A percentile compares a stretch with the other conserved stretches of the same genome.
Evolutionary conservation across 1,284 basidiomycete species (phyloP).

Genomic region (Tilletiopsis washingtonensis): DNA sequence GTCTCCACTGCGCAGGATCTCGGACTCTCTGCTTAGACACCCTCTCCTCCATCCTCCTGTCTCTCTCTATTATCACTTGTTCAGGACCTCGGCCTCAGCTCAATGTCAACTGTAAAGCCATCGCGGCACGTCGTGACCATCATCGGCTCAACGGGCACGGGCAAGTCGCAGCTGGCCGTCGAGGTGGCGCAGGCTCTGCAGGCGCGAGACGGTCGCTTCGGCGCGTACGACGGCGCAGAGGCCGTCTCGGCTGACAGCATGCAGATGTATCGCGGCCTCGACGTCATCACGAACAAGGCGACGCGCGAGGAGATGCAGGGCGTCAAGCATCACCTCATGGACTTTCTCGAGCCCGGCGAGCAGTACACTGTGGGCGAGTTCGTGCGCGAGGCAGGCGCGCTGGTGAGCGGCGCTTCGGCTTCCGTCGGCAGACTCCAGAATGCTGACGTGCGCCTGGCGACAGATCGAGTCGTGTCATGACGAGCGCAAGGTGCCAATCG

Average conservation of each 20-base stretch:
- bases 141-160: slow-evolving; percentile 83
- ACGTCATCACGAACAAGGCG: slow-evolving; percentile 93
- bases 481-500: slow-evolving; percentile 65
- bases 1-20: slow-evolving; percentile 7
- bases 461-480: too few species aligned
- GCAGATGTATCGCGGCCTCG: slow-evolving; percentile 92
- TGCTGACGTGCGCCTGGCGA: slow-evolving; percentile 60
- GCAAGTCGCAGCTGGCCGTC: slow-evolving; percentile 87
- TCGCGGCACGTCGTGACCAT: not conserved
- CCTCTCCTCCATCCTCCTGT: not conserved
- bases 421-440: slow-evolving; percentile 54
- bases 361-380: slow-evolving; percentile 61
- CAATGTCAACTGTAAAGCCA: too few species aligned
- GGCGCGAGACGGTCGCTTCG: not conserved
- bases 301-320: slow-evolving; percentile 67
- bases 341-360: slow-evolving; percentile 71
- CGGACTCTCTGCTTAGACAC: slow-evolving; percentile 4
- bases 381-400: slow-evolving; percentile 39
- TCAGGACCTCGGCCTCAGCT: too few species aligned
- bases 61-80: not conserved
- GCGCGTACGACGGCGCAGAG: slow-evolving; percentile 41
- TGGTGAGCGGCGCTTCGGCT: slow-evolving; percentile 2
- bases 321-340: slow-evolving; percentile 81
- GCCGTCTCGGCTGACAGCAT: slow-evolving; percentile 95
- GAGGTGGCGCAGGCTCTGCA: slow-evolving; percentile 64